Percentiles rank a stretch among this genome's conserved stretches.
Conservation (phyloP, 345 rosid genomes). For the Physaria fendleri region DNA sequence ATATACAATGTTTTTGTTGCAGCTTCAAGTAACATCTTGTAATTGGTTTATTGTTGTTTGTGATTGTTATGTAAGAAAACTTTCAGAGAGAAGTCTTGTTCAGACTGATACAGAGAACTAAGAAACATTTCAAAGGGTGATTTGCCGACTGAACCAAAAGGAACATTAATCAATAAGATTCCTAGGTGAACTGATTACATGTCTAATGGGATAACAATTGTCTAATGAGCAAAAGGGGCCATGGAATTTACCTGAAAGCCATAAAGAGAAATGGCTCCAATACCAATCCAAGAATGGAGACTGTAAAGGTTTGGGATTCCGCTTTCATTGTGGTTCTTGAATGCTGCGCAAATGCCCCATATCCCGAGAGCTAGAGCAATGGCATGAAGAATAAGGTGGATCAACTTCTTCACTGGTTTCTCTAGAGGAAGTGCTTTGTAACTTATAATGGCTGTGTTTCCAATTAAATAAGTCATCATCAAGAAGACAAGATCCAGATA, state of each 20-base stretch:
- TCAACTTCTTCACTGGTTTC: slow-evolving; percentile 70
- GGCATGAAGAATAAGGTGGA: slow-evolving; percentile 77
- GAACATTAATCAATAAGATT: neutral
- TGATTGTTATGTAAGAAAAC: neutral
- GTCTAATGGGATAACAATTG: neutral
- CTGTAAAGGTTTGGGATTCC: slow-evolving; percentile 79
- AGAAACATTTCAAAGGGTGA: neutral
- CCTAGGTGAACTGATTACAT: neutral
- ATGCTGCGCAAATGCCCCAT: slow-evolving; percentile 68
- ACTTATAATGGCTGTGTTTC: slow-evolving; percentile 67
- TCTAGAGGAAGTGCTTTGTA: slow-evolving; percentile 64
- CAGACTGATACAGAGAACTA: neutral
- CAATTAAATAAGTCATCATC: neutral
- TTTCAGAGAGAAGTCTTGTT: neutral
- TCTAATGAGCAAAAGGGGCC: neutral
- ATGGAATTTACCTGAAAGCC: slow-evolving; percentile 64
- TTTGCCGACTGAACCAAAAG: neutral
- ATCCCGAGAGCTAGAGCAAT: slow-evolving; percentile 74
- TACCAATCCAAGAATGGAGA: slow-evolving; percentile 94
- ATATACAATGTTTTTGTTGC: neutral
- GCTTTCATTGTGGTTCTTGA: slow-evolving; percentile 86
- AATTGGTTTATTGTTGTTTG: neutral
- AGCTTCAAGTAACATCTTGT: neutral
- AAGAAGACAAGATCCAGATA: neutral
- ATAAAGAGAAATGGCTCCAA: slow-evolving; percentile 63